phyloP scores from a whole-genome alignment of 208 protist genomes.

The Leishmania mexicana region DNA sequence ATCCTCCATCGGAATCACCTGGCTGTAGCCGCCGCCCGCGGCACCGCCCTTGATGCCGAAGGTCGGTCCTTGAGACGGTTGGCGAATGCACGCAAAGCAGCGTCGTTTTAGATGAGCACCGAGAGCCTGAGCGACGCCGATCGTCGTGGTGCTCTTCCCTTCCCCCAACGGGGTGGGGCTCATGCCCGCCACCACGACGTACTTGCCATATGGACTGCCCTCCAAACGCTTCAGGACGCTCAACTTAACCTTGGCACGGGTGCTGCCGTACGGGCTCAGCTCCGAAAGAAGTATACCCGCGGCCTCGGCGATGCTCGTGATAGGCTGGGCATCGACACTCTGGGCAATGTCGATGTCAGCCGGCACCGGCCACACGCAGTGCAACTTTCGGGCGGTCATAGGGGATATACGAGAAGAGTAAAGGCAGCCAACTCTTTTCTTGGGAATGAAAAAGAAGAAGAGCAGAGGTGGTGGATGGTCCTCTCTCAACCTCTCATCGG shows the following conservation, averaged over 20 bases:
- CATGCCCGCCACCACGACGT: constrained; percentile 97
- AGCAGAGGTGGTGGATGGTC: neutral
- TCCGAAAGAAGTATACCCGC: constrained; percentile 89
- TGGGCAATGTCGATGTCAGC: constrained; percentile 96
- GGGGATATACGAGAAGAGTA: constrained; percentile 17
- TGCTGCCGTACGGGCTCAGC: constrained; percentile 93
- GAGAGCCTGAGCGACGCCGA: constrained; percentile 97
- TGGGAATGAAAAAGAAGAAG: neutral
- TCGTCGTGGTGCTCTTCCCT: constrained; percentile 98
- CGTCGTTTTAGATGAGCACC: constrained; percentile 95
- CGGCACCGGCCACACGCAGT: constrained; percentile 81
- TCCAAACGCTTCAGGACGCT: constrained; percentile 89
- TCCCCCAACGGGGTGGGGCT: constrained; percentile 95
- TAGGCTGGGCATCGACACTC: constrained; percentile 73
- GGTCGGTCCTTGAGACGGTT: constrained; percentile 98
- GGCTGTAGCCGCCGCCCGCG: constrained; percentile 97
- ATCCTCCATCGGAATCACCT: constrained; percentile 97
- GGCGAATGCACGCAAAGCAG: constrained; percentile 96
- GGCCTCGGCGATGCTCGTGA: constrained; percentile 71
- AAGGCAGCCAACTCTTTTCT: constrained; percentile 10
- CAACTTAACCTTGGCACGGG: constrained; percentile 92
- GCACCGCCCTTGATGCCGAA: constrained; percentile 97
- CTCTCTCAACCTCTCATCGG: neutral
- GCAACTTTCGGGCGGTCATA: constrained; percentile 61
- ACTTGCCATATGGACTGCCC: constrained; percentile 86